Evolutionary conservation across 352 stramenopile species (phyloP), one percentile per base, ranked within the genome.

Genomic region (Phytophthora uliginosa): DNA sequence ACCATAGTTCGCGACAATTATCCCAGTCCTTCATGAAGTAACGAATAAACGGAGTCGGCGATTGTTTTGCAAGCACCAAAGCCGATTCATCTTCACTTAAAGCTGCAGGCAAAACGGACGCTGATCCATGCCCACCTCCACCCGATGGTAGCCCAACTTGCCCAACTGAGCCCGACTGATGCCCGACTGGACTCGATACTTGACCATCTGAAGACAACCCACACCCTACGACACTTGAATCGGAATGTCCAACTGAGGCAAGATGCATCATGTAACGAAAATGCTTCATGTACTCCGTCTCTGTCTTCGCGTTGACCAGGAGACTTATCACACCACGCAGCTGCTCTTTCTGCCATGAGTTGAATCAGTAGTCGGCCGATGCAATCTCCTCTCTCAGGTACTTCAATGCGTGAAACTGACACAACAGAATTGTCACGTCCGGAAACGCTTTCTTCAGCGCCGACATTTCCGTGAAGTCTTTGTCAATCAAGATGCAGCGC

Each of bases 401-500:
- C 40, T 74, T 78, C 5, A 77, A 45, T 0, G 74, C 73, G 22
- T 77, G 70, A 26, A 78, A 81, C 26, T 81, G 63, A 33, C 69
- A 81, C 6, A 84, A 18, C 13, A 81, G 42, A 0, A 84, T 51
- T 4, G 53, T 72, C 9, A 63, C 69, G 1, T 40, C 31, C 0
- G 61, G 69, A 40, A 81, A 72, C 0, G 15, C 50, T n/a, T 22
- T n/a, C 24, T 71, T 62, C 22, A 78, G 42, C 17, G 63, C 59
- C 12, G 20, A 58, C 15, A 77, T 58, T 45, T 81, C 69, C 0
- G 57, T 77, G 53, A 84, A 81, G n/a, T 77, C 71, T 34, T 79
- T 71, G 38, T 79, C 66, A 5, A 77, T 53, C 6, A 80, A 13
- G 1, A 82, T 55, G 45, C 47, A 69, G 26, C 26, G 26, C 26